A percentile compares a stretch with the other conserved stretches of the same genome.
These are phyloP conservation scores for Thinopyrum elongatum DNA, from an alignment of 176 grass and related monocot genomes.

Conservation along the genomic window DNA sequence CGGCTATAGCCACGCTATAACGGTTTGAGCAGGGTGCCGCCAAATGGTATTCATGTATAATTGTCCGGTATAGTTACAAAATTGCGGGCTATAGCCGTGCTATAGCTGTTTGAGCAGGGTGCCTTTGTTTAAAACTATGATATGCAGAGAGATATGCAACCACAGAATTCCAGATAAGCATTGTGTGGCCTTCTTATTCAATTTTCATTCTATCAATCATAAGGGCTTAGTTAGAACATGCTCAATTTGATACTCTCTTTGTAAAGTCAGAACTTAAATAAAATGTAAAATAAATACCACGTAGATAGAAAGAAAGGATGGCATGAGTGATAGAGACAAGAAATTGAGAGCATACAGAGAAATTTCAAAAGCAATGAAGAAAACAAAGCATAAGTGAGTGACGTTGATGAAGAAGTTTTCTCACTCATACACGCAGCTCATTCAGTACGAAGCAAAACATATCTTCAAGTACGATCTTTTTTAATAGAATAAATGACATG, in stretches of 20 bases:
- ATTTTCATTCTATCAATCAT: neutral
- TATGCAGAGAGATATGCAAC: neutral
- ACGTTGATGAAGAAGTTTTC: neutral
- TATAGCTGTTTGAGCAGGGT: too few relatives aligned
- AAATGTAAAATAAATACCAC: neutral
- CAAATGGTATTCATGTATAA: too few relatives aligned
- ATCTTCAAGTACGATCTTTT: neutral
- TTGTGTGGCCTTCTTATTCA: neutral
- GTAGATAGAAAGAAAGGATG: neutral
- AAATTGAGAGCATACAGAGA: neutral
- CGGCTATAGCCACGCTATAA: too few relatives aligned
- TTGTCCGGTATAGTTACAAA: too few relatives aligned
- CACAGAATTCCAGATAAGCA: neutral
- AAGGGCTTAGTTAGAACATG: neutral
- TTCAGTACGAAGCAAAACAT: slow-evolving; percentile 25
- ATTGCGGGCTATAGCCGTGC: too few relatives aligned
- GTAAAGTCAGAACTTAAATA: slow-evolving; percentile 11
- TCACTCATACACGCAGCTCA: slow-evolving; percentile 12
- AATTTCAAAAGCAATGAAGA: neutral
- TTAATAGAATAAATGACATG: neutral
- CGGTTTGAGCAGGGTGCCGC: too few relatives aligned
- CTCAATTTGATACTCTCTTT: neutral
- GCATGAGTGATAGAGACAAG: neutral
- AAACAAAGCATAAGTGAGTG: neutral
- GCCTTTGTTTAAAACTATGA: too few relatives aligned